A percentile compares a stretch with the other conserved stretches of the same genome.
Evolutionary conservation across 2,329 filamentous ascomycete species (phyloP).

Genomic region (Xylaria sp.): DNA sequence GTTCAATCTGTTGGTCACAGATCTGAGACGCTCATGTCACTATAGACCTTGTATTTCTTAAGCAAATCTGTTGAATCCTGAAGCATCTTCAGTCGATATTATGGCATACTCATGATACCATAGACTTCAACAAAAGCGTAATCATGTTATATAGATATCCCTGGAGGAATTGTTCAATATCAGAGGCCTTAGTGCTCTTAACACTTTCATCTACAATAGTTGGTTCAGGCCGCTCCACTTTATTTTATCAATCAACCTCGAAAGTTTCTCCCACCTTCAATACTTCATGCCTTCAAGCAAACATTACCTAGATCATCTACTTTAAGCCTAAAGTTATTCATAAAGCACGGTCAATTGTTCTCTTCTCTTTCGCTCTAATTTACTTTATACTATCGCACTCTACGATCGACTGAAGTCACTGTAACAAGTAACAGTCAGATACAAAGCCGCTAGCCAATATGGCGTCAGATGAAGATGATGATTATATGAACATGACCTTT

Average conservation of each 20-base stretch:
- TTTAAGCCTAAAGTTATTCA: not conserved
- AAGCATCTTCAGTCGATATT: constrained; percentile 10
- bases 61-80: constrained; percentile 16
- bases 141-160: not conserved
- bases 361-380: not conserved
- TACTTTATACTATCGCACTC: not conserved
- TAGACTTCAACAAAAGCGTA: not conserved
- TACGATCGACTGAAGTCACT: not conserved
- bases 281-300: not conserved
- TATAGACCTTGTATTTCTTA: constrained; percentile 33
- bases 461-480: constrained; percentile 74
- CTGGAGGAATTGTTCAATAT: not conserved
- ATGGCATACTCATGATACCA: constrained; percentile 9
- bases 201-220: not conserved
- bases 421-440: not conserved
- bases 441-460: constrained; percentile 28
- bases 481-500: constrained; percentile 98
- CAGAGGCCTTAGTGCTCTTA: not conserved
- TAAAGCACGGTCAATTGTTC: not conserved
- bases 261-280: not conserved
- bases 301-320: not conserved
- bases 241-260: constrained; percentile 20
- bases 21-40: constrained; percentile 27
- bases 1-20: constrained; percentile 32
- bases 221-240: constrained; percentile 16